Base-by-base conservation (phyloP, 768 basidiomycete genomes). In the Naganishia vaughanmartiniae region DNA sequence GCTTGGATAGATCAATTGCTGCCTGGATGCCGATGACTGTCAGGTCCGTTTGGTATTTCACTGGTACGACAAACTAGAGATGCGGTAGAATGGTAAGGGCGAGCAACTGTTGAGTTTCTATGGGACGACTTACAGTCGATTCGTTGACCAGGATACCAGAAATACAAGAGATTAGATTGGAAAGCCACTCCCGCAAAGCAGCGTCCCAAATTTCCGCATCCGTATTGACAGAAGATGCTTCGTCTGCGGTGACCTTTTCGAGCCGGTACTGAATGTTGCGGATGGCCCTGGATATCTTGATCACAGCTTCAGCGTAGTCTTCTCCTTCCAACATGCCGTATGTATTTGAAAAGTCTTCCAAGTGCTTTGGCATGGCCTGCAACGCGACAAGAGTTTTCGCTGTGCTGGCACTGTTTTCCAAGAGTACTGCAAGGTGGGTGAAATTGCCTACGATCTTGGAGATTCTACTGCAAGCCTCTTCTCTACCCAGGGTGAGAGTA, bases 1-100 rank as follows among this genome's bases (percentile, higher is more conserved):
- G 36, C 31, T 66, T 65, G 19, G 53, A 51, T 0, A 69, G 51
- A 31, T 42, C 31, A 33, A 69, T 55, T 15, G 63, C 54, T 24
- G 63, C 34, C 11, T 72, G 58, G 28, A 69, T 69, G 1, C 53
- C 67, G 4, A 57, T 45, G 39, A 66, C 39, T 24, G 57, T 48
- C 9, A 68, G 19, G 15, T 72, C 71, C 0, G 24, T 42, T 28
- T 57, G 57, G 26, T 48, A 58, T 42, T 48, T 45, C n/a, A 60
- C n/a, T 19, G 39, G 56, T 45, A 54, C 56, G 5, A 15, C 36
- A 26, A 31, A 31, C 48, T 57, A 19, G 28, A n/a, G 34, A 19
- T n/a, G 48, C n/a, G 17, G 12, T 9, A 51, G 24, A 24, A 26
- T 15, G 42, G 42, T 42, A 9, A 42, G 42, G 21, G 34, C 6